Evolutionary conservation across 2,329 filamentous ascomycete genomes (phyloP).

Genomic region (Clonostachys rosea): DNA sequence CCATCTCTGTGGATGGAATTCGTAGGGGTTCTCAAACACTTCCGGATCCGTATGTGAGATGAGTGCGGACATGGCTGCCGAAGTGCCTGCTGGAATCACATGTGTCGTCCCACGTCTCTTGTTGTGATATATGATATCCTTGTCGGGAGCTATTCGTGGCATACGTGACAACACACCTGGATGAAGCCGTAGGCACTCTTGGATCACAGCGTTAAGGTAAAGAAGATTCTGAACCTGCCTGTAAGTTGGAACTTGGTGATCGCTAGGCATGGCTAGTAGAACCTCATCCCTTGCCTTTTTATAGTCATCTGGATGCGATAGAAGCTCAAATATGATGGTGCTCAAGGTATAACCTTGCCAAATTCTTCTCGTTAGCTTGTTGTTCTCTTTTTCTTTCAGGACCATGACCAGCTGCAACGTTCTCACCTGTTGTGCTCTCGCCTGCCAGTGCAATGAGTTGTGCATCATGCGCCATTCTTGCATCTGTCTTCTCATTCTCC

Average conservation of each 20-base stretch:
- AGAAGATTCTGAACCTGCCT: constrained; percentile 1
- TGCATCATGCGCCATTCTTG: constrained; percentile 2
- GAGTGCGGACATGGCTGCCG: neutral
- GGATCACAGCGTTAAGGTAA: constrained; percentile 2
- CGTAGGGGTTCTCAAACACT: neutral
- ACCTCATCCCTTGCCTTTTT: constrained; percentile 1
- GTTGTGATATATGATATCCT: neutral
- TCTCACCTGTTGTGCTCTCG: constrained; percentile 1
- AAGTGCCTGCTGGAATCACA: neutral
- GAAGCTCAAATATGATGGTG: constrained; percentile 2
- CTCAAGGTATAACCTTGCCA: constrained; percentile 1
- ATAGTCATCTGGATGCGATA: neutral
- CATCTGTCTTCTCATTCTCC: neutral
- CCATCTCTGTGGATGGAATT: neutral
- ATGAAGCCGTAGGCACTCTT: constrained; percentile 4
- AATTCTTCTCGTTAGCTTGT: no score
- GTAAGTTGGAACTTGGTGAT: neutral
- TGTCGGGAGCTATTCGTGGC: neutral
- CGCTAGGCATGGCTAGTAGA: neutral
- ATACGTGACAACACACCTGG: neutral
- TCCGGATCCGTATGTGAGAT: neutral
- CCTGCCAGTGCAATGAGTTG: constrained; percentile 3
- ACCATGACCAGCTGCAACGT: no score
- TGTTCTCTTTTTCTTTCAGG: no score
- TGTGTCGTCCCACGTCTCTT: neutral